These are phyloP conservation scores for Neltuma alba DNA, from an alignment of 306 rosid species.

Conservation along the genomic window DNA sequence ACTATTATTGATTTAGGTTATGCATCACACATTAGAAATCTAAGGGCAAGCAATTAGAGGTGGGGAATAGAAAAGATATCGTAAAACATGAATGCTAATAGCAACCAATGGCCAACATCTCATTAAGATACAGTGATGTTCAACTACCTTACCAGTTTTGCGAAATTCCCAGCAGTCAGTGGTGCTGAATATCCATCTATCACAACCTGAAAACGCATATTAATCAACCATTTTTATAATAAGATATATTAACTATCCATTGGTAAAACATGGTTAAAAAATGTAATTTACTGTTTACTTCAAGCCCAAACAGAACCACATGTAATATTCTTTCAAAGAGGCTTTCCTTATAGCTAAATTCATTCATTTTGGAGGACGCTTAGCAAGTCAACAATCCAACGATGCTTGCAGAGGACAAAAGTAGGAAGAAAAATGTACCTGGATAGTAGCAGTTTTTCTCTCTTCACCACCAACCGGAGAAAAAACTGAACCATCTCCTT, in stretches of 20 bases:
- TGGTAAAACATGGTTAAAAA: background rate
- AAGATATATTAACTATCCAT: too few relatives aligned
- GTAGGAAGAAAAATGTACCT: slow-evolving; percentile 49
- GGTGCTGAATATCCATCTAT: slow-evolving; percentile 96
- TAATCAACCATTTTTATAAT: too few relatives aligned
- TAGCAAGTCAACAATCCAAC: slow-evolving; percentile 15
- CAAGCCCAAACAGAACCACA: slow-evolving; percentile 11
- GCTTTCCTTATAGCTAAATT: slow-evolving; percentile 3
- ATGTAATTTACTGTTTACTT: slow-evolving; percentile 14
- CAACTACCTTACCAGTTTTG: slow-evolving; percentile 98
- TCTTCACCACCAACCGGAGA: slow-evolving; percentile 82
- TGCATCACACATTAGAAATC: slow-evolving; percentile 24
- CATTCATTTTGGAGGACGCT: slow-evolving; percentile 19
- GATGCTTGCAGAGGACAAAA: slow-evolving; percentile 22
- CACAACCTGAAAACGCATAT: slow-evolving; percentile 61
- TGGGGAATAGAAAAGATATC: slow-evolving; percentile 13
- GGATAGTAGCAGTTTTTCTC: slow-evolving; percentile 72
- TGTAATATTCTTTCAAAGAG: slow-evolving; percentile 1
- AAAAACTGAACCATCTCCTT: slow-evolving; percentile 83
- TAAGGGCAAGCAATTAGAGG: slow-evolving; percentile 1
- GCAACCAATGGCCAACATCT: slow-evolving; percentile 15
- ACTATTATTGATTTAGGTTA: slow-evolving; percentile 17
- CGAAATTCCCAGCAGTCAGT: slow-evolving; percentile 83
- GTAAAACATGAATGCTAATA: background rate
- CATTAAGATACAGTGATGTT: slow-evolving; percentile 49